A percentile compares a stretch with the other conserved stretches of the same genome.
phyloP scores from a whole-genome alignment of 2,329 filamentous ascomycete species.

The Daldinia sp. region DNA sequence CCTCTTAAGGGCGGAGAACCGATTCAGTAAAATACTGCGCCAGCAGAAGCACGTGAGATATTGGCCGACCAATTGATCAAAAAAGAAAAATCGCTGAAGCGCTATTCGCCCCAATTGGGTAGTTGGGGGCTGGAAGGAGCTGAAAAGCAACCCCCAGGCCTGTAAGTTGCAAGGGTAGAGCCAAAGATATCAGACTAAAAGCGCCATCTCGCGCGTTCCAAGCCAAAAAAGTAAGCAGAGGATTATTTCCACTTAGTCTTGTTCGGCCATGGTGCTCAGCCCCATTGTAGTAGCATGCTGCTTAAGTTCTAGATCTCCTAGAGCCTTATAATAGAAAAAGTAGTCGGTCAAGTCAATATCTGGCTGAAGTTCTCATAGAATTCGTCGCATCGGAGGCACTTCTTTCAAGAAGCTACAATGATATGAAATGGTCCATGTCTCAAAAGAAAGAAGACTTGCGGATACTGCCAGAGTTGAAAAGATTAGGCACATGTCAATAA shows the following conservation, averaged over 20 bases:
- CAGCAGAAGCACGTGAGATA: conserved; percentile 2
- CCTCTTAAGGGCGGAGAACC: conserved; percentile 4
- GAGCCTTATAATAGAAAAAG: background rate
- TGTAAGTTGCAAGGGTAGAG: background rate
- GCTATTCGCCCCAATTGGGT: background rate
- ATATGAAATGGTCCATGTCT: too few species aligned
- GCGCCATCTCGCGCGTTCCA: background rate
- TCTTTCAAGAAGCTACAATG: too few species aligned
- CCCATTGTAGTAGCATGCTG: background rate
- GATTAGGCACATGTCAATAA: too few species aligned
- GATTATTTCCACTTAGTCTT: background rate
- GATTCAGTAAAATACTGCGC: background rate
- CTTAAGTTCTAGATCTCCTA: background rate
- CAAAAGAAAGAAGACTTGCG: too few species aligned
- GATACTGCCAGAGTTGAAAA: too few species aligned
- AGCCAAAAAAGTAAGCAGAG: background rate
- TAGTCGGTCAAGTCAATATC: background rate
- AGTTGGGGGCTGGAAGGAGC: conserved; percentile 9
- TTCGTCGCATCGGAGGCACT: too few species aligned
- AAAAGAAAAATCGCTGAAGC: background rate
- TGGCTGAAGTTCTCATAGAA: too few species aligned
- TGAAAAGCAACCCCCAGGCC: background rate
- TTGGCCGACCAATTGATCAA: background rate
- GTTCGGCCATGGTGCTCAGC: background rate
- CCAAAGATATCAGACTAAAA: background rate